A percentile compares a stretch with the other conserved stretches of the same genome.
phyloP scores from a whole-genome alignment of 768 basidiomycete genomes.

The Lentinula guzmanii region DNA sequence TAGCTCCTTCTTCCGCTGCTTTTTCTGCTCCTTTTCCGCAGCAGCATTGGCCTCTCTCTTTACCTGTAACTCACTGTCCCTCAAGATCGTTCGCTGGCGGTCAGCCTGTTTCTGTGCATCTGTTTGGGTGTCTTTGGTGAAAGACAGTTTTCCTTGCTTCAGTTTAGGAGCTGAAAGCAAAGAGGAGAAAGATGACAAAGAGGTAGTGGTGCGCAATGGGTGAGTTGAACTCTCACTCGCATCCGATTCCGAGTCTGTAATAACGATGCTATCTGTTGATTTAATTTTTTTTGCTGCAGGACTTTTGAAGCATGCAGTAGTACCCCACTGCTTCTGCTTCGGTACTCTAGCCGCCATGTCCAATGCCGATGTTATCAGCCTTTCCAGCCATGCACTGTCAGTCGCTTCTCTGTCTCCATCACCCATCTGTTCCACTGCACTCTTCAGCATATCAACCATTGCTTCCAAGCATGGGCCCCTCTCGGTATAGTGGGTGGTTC shows the following conservation, averaged over 20 bases:
- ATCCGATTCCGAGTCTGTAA: neutral
- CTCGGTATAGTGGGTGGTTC: neutral
- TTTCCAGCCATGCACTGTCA: constrained; percentile 5
- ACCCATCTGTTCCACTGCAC: constrained; percentile 6
- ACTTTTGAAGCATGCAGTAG: neutral
- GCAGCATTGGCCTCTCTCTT: neutral
- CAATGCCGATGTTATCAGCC: neutral
- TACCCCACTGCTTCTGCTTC: neutral
- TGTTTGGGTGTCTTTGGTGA: neutral
- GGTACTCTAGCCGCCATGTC: neutral
- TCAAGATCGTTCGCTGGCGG: neutral
- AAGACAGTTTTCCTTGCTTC: neutral
- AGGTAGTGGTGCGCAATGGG: neutral
- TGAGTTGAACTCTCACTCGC: neutral
- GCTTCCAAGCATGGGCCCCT: neutral
- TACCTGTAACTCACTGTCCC: neutral
- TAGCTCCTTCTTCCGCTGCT: neutral
- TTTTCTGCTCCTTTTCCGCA: neutral
- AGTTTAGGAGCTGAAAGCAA: neutral
- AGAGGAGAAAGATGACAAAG: neutral
- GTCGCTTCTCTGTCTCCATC: neutral
- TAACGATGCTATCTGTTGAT: neutral
- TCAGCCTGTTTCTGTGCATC: neutral
- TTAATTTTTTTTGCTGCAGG: neutral
- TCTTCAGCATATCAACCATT: constrained; percentile 1